Evolutionary conservation across 2,329 filamentous ascomycete genomes (phyloP).

Genomic region (Capronia americana): DNA sequence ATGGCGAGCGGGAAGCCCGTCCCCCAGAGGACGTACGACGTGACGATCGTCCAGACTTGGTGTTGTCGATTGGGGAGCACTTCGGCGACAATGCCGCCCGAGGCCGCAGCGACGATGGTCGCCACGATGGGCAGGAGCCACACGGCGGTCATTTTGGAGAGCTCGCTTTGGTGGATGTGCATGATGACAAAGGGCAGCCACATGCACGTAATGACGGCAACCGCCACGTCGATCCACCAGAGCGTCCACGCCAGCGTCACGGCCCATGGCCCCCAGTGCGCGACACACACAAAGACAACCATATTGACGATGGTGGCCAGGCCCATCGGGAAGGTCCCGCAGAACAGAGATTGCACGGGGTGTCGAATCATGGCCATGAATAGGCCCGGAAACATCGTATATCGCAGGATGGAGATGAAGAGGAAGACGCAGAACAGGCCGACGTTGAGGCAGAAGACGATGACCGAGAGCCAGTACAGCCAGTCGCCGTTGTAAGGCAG

Average conservation of each 20-base stretch:
- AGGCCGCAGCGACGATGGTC: conserved; percentile 68
- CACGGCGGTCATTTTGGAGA: conserved; percentile 67
- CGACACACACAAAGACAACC: conserved; percentile 63
- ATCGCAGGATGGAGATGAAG: conserved; percentile 63
- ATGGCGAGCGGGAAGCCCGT: conserved; percentile 67
- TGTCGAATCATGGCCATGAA: conserved; percentile 70
- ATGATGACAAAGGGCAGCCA: conserved; percentile 59
- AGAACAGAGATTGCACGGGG: conserved; percentile 68
- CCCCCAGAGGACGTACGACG: conserved; percentile 72
- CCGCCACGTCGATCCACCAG: conserved; percentile 58
- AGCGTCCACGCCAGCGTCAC: conserved; percentile 54
- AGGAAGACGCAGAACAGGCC: conserved; percentile 63
- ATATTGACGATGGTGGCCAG: conserved; percentile 70
- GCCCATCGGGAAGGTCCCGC: conserved; percentile 70
- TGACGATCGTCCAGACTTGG: conserved; percentile 67
- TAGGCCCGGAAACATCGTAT: conserved; percentile 66
- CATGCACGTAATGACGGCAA: conserved; percentile 50
- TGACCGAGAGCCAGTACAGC: conserved; percentile 59
- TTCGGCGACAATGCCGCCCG: conserved; percentile 69
- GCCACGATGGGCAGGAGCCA: conserved; percentile 72
- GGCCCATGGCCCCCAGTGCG: conserved; percentile 62
- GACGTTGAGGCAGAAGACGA: conserved; percentile 67
- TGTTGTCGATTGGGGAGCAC: conserved; percentile 60
- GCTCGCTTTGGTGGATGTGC: conserved; percentile 44
- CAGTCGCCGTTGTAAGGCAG: conserved; percentile 66